These are phyloP conservation scores for Periconia sp. DNA, from an alignment of 2,329 filamentous ascomycete genomes.

Conservation along the genomic window DNA sequence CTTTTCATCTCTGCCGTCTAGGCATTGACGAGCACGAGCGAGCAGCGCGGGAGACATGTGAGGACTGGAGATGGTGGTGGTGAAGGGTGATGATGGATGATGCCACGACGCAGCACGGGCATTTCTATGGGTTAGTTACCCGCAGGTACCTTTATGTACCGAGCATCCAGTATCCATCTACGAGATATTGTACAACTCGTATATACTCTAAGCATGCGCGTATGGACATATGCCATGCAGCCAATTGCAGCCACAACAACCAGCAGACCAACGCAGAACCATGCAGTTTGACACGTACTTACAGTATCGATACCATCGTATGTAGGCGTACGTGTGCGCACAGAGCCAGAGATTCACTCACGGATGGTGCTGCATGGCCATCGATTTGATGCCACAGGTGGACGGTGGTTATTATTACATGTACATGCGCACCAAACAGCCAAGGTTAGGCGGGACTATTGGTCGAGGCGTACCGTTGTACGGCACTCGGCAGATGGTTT, in stretches of 20 bases:
- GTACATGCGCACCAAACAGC: not conserved
- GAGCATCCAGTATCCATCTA: not conserved
- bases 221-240: not conserved
- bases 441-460: too few relatives aligned
- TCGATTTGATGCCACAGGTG: not conserved
- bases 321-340: too few relatives aligned
- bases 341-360: not conserved
- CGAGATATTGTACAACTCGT: not conserved
- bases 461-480: not conserved
- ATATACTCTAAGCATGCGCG: not conserved
- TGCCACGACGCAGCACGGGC: too few relatives aligned
- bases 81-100: too few relatives aligned
- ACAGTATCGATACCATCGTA: too few relatives aligned
- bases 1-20: too few relatives aligned
- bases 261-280: not conserved
- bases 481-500: not conserved
- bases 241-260: not conserved
- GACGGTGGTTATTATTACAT: not conserved
- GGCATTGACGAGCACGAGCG: too few relatives aligned
- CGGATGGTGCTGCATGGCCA: too few relatives aligned
- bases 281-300: not conserved
- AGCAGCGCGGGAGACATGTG: too few relatives aligned
- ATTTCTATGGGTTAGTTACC: too few relatives aligned
- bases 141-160: not conserved
- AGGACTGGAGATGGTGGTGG: too few relatives aligned